Conservation (phyloP, 257 asterid genomes). For the Przewalskia tangutica region DNA sequence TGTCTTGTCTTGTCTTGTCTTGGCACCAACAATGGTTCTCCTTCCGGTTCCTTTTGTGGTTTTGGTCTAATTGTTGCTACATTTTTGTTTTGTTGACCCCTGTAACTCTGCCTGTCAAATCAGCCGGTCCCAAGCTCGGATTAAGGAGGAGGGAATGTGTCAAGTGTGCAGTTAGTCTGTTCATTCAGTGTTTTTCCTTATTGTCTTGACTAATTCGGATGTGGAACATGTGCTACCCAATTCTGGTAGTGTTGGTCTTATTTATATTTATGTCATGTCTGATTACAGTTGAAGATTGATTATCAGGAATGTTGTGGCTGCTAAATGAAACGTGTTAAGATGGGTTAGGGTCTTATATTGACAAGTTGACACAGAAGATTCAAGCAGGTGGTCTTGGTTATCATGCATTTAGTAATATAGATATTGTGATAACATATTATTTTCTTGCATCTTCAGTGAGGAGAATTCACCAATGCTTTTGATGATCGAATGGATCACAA, state of each 20-base stretch:
- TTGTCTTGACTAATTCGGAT: too few relatives aligned
- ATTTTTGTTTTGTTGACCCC: neutral
- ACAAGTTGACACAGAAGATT: neutral
- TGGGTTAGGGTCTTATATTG: neutral
- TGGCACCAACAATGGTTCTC: neutral
- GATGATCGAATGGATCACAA: too few relatives aligned
- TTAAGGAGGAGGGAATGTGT: neutral
- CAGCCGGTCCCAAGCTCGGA: neutral
- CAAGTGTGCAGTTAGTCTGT: neutral
- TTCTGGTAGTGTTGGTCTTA: neutral
- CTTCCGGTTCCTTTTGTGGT: neutral
- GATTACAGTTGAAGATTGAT: neutral
- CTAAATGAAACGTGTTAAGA: neutral
- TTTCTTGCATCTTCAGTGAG: neutral
- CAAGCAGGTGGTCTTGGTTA: neutral
- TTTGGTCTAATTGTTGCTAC: neutral
- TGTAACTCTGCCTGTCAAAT: neutral
- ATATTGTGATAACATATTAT: too few relatives aligned
- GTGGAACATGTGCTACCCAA: neutral
- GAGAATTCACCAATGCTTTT: neutral
- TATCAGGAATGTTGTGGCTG: neutral
- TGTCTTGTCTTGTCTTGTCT: neutral
- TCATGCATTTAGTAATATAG: neutral
- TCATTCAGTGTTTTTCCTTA: too few relatives aligned
- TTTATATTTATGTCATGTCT: neutral